phyloP scores from a whole-genome alignment of 306 rosid genomes.

The Cucurbita argyrosperma region DNA sequence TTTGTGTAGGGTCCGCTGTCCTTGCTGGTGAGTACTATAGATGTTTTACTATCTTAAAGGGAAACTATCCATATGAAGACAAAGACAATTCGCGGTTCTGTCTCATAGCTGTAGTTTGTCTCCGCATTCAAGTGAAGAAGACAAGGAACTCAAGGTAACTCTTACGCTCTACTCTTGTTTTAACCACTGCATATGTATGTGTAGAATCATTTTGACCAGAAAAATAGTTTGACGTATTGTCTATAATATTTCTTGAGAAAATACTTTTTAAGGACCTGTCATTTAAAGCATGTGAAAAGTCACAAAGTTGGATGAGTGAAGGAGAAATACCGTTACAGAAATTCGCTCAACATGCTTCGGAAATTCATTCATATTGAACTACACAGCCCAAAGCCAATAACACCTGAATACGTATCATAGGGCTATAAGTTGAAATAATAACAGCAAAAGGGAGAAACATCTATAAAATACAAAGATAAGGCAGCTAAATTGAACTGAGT shows the following conservation, averaged over 20 bases:
- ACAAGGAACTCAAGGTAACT: constrained; percentile 69
- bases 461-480: too few species aligned
- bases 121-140: constrained; percentile 74
- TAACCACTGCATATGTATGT: not conserved
- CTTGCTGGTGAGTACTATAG: constrained; percentile 50
- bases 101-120: constrained; percentile 40
- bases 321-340: too few species aligned
- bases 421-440: too few species aligned
- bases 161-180: not conserved
- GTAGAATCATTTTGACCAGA: not conserved
- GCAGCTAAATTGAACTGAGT: too few species aligned
- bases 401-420: too few species aligned
- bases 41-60: not conserved
- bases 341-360: not conserved
- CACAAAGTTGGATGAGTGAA: too few species aligned
- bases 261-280: not conserved
- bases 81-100: not conserved
- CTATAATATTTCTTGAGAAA: not conserved
- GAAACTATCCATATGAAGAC: not conserved
- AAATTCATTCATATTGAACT: too few species aligned
- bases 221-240: not conserved
- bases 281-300: not conserved
- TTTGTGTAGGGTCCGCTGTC: constrained; percentile 66
- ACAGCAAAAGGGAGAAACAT: too few species aligned
- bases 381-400: too few species aligned